Evolutionary conservation across 768 basidiomycete genomes (phyloP).

Genomic region (Rhodocollybia butyracea): DNA sequence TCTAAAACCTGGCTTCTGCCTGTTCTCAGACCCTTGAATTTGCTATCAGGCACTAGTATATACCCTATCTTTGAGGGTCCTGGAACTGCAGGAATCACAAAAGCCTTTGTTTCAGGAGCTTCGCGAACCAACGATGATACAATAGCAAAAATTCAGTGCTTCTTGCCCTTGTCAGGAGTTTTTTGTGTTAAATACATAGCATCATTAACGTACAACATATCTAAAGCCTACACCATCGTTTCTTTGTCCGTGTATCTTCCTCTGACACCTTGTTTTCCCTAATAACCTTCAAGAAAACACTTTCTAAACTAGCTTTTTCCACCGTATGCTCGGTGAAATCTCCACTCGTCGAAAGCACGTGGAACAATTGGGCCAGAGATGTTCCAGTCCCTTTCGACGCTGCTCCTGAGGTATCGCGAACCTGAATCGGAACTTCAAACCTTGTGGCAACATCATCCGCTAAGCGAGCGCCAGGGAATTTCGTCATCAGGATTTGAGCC

Average conservation of each 20-base stretch:
- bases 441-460: conserved; percentile 75
- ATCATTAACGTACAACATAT: background rate
- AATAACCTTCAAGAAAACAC: conserved; percentile 70
- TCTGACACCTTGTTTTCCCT: conserved; percentile 57
- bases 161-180: too few species aligned
- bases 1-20: too few species aligned
- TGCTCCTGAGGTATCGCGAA: conserved; percentile 1
- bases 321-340: conserved; percentile 68
- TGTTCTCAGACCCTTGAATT: too few species aligned
- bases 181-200: too few species aligned
- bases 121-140: too few species aligned
- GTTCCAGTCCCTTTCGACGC: conserved; percentile 21
- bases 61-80: too few species aligned
- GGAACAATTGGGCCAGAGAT: conserved; percentile 60
- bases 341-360: conserved; percentile 45
- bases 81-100: too few species aligned
- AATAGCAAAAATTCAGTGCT: too few species aligned
- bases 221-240: conserved; percentile 14
- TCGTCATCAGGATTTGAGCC: conserved; percentile 60
- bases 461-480: conserved; percentile 58
- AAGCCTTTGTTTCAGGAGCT: too few species aligned
- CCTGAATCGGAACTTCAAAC: conserved; percentile 64
- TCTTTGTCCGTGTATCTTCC: conserved; percentile 26
- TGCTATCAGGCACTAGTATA: too few species aligned
- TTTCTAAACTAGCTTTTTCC: conserved; percentile 67